Conservation (phyloP, 331 rosid genomes). For the Prunus yedoensis region DNA sequence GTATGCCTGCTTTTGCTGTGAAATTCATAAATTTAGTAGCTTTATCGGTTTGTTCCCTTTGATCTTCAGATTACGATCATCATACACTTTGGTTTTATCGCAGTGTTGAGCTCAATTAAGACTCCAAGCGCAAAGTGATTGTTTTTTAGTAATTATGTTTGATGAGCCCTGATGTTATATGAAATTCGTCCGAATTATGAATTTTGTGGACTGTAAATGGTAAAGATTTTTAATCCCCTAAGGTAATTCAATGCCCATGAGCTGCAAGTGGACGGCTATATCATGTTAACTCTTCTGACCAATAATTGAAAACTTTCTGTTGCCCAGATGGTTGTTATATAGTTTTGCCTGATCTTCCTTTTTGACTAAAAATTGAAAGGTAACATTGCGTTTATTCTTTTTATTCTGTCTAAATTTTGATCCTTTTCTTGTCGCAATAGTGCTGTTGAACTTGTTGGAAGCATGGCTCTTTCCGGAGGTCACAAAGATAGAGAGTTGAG, state of each 20-base stretch:
- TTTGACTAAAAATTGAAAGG: not conserved
- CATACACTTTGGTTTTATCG: conserved; percentile 34
- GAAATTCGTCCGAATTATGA: conserved; percentile 5
- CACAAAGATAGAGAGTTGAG: conserved; percentile 53
- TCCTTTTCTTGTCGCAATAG: conserved; percentile 1
- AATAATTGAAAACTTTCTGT: conserved; percentile 5
- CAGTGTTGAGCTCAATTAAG: conserved; percentile 25
- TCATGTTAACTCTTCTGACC: too few relatives aligned
- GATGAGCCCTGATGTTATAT: not conserved
- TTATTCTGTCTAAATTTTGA: conserved; percentile 20
- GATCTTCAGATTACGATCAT: conserved; percentile 35
- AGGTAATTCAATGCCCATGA: conserved; percentile 26
- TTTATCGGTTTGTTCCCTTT: conserved; percentile 24
- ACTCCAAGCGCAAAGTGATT: conserved; percentile 35
- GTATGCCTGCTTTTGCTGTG: conserved; percentile 21
- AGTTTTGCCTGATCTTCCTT: conserved; percentile 21
- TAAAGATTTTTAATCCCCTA: conserved; percentile 12
- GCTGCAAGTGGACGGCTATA: conserved; percentile 13
- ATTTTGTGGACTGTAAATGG: conserved; percentile 19
- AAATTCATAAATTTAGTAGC: conserved; percentile 10
- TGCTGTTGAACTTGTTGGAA: conserved; percentile 29
- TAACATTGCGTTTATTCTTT: not conserved
- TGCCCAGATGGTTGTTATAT: conserved; percentile 16
- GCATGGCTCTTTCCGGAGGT: conserved; percentile 67
- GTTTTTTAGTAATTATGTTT: not conserved